Evolutionary conservation across 441 rosid species (phyloP), one percentile per base, ranked within the genome.

Genomic region (Brassica balearica): DNA sequence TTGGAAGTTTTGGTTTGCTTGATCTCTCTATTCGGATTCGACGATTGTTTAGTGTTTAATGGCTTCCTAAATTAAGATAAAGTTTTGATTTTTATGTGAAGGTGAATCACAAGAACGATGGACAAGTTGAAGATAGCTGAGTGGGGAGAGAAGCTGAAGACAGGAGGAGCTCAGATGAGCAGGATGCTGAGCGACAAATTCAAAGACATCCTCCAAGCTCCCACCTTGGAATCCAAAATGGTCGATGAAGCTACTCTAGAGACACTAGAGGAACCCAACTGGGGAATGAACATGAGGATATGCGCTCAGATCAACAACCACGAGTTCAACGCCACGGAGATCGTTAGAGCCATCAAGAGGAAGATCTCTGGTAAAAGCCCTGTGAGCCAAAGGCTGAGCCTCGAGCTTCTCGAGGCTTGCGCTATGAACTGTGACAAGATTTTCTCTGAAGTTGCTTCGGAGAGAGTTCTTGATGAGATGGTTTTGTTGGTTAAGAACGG

Each of bases 261-360:
- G 74, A 86, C 87, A 2, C 32, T 89, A 76, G 91, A 86, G 58
- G 97, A 89, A 78, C 88, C 98, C 0, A 90, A 88, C 48, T 94
- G 98, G 97, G 94, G 96, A 61, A 53, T 92, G 97, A 92, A 92
- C 84, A 84, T 94, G 90, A 89, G 93, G 86, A 87, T 94, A 4
- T 94, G 95, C 68, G 87, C 87, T 3, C 86, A 92, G 94, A 92
- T 94, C 82, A 94, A 91, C 46, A 84, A 85, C 34, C 86, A 87
- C 4, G 90, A 86, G 84, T 85, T 92, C 70, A 90, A 77, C 17
- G 91, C 93, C 64, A 70, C 92, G 1, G 98, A 92, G 65, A 76
- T 91, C 66, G 90, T 91, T 43, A 85, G 36, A 32, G 36, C 36
- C 36, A 32, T 32, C 36, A 32, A 32, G 36, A 32, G 36, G 36